These are phyloP conservation scores for Colletotrichum tropicale DNA, from an alignment of 2,329 filamentous ascomycete species.

Conservation along the genomic window DNA sequence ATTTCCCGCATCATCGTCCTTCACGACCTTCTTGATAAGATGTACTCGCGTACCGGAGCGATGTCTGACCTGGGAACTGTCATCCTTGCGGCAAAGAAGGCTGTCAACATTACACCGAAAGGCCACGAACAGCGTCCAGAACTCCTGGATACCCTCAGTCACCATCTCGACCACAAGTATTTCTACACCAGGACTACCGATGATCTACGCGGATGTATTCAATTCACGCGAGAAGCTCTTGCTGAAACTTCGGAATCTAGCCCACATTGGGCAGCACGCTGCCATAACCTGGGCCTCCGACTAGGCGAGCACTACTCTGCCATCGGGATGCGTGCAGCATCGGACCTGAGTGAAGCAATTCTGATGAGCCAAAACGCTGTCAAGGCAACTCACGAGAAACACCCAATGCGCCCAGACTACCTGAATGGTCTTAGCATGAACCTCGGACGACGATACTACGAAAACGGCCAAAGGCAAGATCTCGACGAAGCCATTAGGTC, in stretches of 20 bases:
- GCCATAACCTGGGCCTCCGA: background rate
- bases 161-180: background rate
- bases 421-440: background rate
- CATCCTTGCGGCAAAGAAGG: background rate
- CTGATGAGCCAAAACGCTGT: background rate
- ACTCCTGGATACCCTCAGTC: background rate
- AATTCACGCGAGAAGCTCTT: background rate
- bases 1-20: background rate
- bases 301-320: background rate
- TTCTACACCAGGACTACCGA: background rate
- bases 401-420: background rate
- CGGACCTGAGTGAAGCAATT: background rate
- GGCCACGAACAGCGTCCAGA: background rate
- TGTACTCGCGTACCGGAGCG: background rate
- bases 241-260: background rate
- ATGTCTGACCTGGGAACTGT: background rate
- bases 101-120: background rate
- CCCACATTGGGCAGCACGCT: background rate
- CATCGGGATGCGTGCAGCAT: background rate
- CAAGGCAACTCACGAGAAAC: background rate
- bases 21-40: background rate
- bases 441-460: background rate
- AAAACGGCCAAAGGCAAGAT: accelerated
- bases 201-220: background rate
- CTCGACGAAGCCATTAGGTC: background rate